phyloP scores from a whole-genome alignment of 257 asterid species.

The Solanum lycopersicoides region DNA sequence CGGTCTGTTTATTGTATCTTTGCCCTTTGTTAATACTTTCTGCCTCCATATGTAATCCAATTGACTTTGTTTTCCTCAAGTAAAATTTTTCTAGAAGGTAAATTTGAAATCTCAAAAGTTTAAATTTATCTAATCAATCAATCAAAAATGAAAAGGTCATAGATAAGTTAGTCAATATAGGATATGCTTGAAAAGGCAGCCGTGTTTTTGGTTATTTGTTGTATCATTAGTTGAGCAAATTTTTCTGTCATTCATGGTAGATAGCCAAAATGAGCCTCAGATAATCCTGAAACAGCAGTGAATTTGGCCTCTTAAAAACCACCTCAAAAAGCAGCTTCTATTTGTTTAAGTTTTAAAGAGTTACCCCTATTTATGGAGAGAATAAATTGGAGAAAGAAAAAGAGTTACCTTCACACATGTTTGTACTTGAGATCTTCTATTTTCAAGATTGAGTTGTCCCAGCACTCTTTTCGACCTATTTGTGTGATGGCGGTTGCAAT shows the following conservation, averaged over 20 bases:
- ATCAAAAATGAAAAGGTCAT: background rate
- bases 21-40: background rate
- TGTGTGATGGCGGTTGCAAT: background rate
- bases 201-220: background rate
- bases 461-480: background rate
- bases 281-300: background rate
- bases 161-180: background rate
- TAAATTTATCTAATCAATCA: background rate
- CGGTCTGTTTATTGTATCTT: constrained; percentile 32
- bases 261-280: background rate
- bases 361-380: background rate
- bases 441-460: background rate
- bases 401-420: background rate
- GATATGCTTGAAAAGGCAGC: background rate
- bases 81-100: background rate
- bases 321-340: background rate
- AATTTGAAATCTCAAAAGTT: background rate
- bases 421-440: background rate
- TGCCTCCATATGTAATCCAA: background rate
- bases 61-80: background rate
- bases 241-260: background rate
- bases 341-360: background rate
- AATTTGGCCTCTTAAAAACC: background rate
- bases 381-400: background rate
- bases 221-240: background rate